Evolutionary conservation across 495 filamentous ascomycete species (phyloP), one percentile per base, ranked within the genome.

Genomic region (Bacidia rubella): DNA sequence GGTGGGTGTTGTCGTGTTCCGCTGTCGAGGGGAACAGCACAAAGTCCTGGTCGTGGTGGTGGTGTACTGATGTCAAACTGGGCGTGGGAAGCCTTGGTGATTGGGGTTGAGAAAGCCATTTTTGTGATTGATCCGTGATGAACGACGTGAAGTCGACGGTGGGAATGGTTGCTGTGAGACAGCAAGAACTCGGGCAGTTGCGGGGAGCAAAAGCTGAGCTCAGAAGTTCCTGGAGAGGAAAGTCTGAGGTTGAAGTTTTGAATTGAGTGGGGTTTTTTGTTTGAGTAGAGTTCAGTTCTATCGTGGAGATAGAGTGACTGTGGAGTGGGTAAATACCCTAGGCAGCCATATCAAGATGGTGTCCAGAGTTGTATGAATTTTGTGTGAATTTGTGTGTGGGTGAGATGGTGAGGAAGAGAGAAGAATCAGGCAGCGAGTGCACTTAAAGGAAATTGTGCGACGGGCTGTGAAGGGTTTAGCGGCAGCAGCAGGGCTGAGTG

Each of bases 81-180:
- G 57, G 54, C 52, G 52, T 54, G 52, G 54, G 57, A 35, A 54
- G 57, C 60, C 57, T 52, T 25, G 52, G 41, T 52, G 57, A 60
- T 54, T 60, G 60, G 57, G 57, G 57, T 60, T 60, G 54, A 47
- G 60, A 42, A 62, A 46, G 57, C 57, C 60, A 62, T 62, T 9
- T 40, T 52, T 58, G 54, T 47, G 26, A 40, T 35, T 50, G 45
- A 62, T 62, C 60, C 60, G 60, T 62, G 54, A 52, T 53, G 60
- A 59, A 62, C 48, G 57, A 57, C 49, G 41, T 55, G 22, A 20
- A 53, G 55, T 60, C 52, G 55, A 48, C 35, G 21, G 53, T 23
- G 47, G 42, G 26, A 56, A 60, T 57, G 57, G 51, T 62, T 60
- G 60, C 60, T 57, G 60, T 47, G 27, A 57, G 12, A 44, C 41